Percentiles rank a stretch among this genome's conserved stretches.
Conservation (phyloP, 139 green algal species). For the Limnomonas spitsbergensis region DNA sequence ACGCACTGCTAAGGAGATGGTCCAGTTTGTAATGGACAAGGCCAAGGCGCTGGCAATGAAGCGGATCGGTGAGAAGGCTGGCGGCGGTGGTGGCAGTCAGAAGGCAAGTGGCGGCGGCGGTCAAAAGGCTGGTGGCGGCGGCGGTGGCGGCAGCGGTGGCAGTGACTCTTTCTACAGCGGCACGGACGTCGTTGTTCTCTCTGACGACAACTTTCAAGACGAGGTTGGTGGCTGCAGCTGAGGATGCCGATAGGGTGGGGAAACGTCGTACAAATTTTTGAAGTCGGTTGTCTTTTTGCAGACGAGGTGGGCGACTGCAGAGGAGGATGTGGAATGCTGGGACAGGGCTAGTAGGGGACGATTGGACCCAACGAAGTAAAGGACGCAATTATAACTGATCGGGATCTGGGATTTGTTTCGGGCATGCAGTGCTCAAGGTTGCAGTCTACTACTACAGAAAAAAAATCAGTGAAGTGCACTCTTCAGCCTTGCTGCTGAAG, state of each 20-base stretch:
- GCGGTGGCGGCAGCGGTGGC: constrained; percentile 15
- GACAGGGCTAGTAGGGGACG: too few relatives aligned
- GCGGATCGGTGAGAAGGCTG: constrained; percentile 44
- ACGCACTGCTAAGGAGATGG: constrained; percentile 75
- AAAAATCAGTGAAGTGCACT: too few relatives aligned
- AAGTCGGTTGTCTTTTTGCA: background rate
- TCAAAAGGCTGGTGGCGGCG: background rate
- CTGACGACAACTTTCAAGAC: constrained; percentile 71
- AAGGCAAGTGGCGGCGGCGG: constrained; percentile 25
- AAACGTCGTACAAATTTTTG: too few relatives aligned
- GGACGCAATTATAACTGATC: too few relatives aligned
- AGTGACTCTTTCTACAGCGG: constrained; percentile 51
- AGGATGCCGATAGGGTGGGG: too few relatives aligned
- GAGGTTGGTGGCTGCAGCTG: constrained; percentile 66
- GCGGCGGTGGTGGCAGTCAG: constrained; percentile 9
- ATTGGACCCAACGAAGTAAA: too few relatives aligned
- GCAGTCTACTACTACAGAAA: too few relatives aligned
- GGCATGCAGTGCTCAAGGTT: too few relatives aligned
- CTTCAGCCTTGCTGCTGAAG: too few relatives aligned
- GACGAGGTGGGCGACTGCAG: background rate
- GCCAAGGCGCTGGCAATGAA: constrained; percentile 49
- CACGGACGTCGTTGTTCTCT: constrained; percentile 72
- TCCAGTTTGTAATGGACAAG: constrained; percentile 71
- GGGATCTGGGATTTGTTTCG: too few relatives aligned
- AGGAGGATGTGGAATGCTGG: background rate